Evolutionary conservation across 2,329 filamentous ascomycete species (phyloP), one percentile per base, ranked within the genome.

Genomic region (Amauroascus niger): DNA sequence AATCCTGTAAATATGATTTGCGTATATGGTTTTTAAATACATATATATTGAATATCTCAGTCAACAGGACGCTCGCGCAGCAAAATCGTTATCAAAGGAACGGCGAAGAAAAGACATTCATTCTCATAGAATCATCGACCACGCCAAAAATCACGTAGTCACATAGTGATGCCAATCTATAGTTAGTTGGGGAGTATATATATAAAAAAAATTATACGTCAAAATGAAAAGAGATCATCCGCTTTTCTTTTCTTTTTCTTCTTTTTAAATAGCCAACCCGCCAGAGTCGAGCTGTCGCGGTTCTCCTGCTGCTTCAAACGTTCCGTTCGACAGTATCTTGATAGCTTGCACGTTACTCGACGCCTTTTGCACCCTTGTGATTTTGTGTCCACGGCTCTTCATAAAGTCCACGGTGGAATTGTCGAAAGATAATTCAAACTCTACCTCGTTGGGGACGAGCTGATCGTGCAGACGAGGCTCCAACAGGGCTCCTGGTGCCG

Each of bases 381-480:
- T 77, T 62, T 87, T 84, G 64, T 93, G 87, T 0, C 86, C 86
- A 49, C 77, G 73, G 1, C 69, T 69, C 49, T 70, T 68, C 78
- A 95, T 77, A 57, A 78, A 84, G 1, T 74, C 78, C 4, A 81
- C 79, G 0, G 82, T 86, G 1, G 61, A 64, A 57, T 84, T 83
- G 60, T 87, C 77, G 60, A 86, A 94, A 0, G 67, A 67, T 30
- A 79, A 80, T 69, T 95, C 88, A 51, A 93, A 83, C 0, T 71
- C 72, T 1, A 83, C 77, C 47, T 71, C 69, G 61, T 88, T 84
- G 0, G 88, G 89, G 51, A 88, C 74, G 8, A 95, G 73, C 70
- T 95, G 89, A 64, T 95, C 87, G 64, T 95, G 89, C 20, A 94
- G 71, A 7, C 89, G 75, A 0, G 86, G 86, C 62, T 78, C 68